These are phyloP conservation scores for Geosiphon pyriformis DNA, from an alignment of 192 early-diverging fungal genomes.

Conservation along the genomic window DNA sequence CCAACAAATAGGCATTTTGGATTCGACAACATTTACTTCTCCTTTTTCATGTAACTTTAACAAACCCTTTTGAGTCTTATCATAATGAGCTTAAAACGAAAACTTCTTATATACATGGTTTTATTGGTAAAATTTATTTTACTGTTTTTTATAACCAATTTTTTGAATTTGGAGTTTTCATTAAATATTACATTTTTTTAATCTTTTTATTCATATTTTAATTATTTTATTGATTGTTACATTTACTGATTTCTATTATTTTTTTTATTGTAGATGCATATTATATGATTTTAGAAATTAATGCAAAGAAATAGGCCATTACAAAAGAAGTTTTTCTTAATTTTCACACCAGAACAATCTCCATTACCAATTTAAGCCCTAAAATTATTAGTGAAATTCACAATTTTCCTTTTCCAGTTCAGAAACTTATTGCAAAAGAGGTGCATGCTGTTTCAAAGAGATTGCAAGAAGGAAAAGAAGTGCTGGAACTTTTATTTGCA, in stretches of 20 bases:
- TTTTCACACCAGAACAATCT: neutral
- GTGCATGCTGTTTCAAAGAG: neutral
- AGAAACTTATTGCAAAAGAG: neutral
- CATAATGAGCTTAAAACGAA: conserved; percentile 1
- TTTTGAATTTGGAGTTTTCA: too few species aligned
- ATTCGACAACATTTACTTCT: conserved; percentile 12
- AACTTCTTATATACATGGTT: conserved; percentile 1
- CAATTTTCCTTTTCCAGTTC: neutral
- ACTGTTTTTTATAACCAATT: too few species aligned
- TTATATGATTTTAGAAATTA: neutral
- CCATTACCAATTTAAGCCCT: neutral
- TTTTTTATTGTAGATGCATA: neutral
- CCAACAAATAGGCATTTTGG: conserved; percentile 8
- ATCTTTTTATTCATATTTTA: neutral
- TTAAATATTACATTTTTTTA: neutral
- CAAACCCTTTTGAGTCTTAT: conserved; percentile 2
- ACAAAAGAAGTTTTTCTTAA: neutral
- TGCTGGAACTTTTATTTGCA: neutral
- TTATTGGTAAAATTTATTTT: too few species aligned
- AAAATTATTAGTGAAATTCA: neutral
- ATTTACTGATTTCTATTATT: too few species aligned
- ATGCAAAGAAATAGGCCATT: neutral
- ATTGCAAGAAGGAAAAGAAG: neutral
- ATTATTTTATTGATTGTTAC: neutral
- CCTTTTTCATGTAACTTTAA: conserved; percentile 16